A percentile compares a stretch with the other conserved stretches of the same genome.
These are phyloP conservation scores for Nothophoma quercina DNA, from an alignment of 2,329 filamentous ascomycete species.

Conservation along the genomic window DNA sequence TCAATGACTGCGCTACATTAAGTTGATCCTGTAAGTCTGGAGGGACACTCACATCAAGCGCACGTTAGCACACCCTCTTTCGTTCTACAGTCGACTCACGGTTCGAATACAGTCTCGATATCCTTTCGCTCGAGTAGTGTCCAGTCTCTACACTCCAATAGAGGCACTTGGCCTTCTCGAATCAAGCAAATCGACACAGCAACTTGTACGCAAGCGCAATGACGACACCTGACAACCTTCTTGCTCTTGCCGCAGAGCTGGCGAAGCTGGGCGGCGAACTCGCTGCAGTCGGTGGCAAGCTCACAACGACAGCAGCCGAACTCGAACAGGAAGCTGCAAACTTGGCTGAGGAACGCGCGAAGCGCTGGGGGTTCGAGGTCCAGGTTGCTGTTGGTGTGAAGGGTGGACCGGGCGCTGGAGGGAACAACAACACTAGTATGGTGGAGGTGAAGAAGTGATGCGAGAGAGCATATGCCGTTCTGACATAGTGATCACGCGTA, in stretches of 20 bases:
- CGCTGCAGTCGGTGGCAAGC: conserved; percentile 21
- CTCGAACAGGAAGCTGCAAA: conserved; percentile 37
- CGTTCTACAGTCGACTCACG: too few relatives aligned
- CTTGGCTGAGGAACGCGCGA: conserved; percentile 30
- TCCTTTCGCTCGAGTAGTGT: too few relatives aligned
- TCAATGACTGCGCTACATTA: not conserved
- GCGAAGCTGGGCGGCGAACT: conserved; percentile 24
- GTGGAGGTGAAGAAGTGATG: conserved; percentile 22
- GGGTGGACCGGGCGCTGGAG: conserved; percentile 11
- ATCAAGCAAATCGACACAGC: not conserved
- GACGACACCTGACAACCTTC: conserved; percentile 31
- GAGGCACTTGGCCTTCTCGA: too few relatives aligned
- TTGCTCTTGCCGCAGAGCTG: conserved; percentile 32
- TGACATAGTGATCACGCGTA: too few relatives aligned
- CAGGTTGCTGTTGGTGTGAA: conserved; percentile 27
- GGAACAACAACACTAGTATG: conserved; percentile 8
- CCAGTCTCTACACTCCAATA: too few relatives aligned
- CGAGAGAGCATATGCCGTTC: too few relatives aligned
- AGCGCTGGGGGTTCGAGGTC: conserved; percentile 33
- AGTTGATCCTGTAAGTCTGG: not conserved
- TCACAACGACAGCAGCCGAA: conserved; percentile 22
- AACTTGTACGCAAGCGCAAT: conserved; percentile 7
- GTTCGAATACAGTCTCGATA: too few relatives aligned
- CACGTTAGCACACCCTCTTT: too few relatives aligned
- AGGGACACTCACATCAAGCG: too few relatives aligned